Evolutionary conservation across 257 asterid genomes (phyloP), one percentile per base, ranked within the genome.

Genomic region (Solanum pimpinellifolium): DNA sequence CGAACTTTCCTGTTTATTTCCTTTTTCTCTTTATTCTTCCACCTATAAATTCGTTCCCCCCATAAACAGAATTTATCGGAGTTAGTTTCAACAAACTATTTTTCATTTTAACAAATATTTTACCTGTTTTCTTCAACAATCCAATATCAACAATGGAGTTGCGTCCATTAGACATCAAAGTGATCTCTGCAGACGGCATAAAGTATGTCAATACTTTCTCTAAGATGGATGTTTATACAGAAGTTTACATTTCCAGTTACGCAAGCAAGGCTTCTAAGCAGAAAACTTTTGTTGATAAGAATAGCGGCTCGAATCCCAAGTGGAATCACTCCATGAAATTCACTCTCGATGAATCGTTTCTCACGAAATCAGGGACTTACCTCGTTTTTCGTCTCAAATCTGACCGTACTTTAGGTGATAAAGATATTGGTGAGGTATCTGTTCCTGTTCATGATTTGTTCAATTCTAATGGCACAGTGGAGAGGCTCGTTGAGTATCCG

Each of bases 371-470:
- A 0, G 92, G 92, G 31, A 86, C 91, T n/a, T 89, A 90, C 80
- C 92, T 95, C 69, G 89, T 91, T 69, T 87, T 96, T 56, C 91
- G 89, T 60, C 90, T 96, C 91, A 92, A 89, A 83, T 89, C 94
- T 46, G 91, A 93, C 21, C 84, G 93, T 37, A 88, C 92, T 2
- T 56, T 93, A n/a, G 86, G 91, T 4, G 93, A 92, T 85, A 95
- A 91, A 89, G 92, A 87, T 14, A 70, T 96, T 20, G 98, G 99
- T 13, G 89, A 93, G 56, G 95, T 91, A 29, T 86, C 92, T 68
- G 86, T 96, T 85, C 95, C 96, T 0, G 33, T 96, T 77, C 46
- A 92, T 44, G 97, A 95, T 23, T 94, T 95, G 25, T 93, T 69
- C 42, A 84, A 62, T 49, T 83, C 83, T 2, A 41, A 25, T 23